Evolutionary conservation across 2,329 filamentous ascomycete genomes (phyloP), one percentile per base, ranked within the genome.

Genomic region (Fusarium algeriense): DNA sequence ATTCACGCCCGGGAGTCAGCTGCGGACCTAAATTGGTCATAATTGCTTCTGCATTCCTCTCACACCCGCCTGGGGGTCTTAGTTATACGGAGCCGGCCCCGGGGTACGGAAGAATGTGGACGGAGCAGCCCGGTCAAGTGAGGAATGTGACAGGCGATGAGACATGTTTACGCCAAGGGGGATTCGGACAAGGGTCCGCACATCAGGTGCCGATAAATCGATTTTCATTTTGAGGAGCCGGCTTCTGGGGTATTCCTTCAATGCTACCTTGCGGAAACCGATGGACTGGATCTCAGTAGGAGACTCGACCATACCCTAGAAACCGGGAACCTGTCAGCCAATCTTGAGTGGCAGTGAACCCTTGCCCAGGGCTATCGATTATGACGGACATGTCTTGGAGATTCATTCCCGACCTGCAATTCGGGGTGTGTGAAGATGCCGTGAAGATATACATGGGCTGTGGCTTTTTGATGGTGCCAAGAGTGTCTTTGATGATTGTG

Each of bases 121-220:
- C 64, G 72, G 68, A 54, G 60, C 50, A 67, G 56, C 60, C 52
- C 56, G 69, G 52, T 15, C 44, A 34, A 52, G 53, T 34, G 45
- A 73, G 74, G 74, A 76, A 76, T 76, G 68, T 75, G 73, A 72
- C 52, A 20, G 50, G 60, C 60, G 45, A 64, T 75, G 70, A 71
- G 60, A 71, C 70, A 71, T 52, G 38, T 28, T 34, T n/a, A 56
- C 56, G 41, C 53, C 48, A 57, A 58, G 41, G 57, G 61, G 34
- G 20, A 43, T 30, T 48, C 46, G 60, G 43, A 37, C 52, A 64
- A 62, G 65, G 59, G 61, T 32, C 61, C 48, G 55, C 59, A 59
- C 46, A 63, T 38, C 54, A 62, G 43, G 53, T 43, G 58, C 60
- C 55, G 53, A 67, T 56, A 50, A 56, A 64, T 44, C 64, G 60